Percentiles rank a stretch among this genome's conserved stretches.
These are phyloP conservation scores for Globisporangium ultimum DNA, from an alignment of 352 stramenopile genomes.

Conservation along the genomic window DNA sequence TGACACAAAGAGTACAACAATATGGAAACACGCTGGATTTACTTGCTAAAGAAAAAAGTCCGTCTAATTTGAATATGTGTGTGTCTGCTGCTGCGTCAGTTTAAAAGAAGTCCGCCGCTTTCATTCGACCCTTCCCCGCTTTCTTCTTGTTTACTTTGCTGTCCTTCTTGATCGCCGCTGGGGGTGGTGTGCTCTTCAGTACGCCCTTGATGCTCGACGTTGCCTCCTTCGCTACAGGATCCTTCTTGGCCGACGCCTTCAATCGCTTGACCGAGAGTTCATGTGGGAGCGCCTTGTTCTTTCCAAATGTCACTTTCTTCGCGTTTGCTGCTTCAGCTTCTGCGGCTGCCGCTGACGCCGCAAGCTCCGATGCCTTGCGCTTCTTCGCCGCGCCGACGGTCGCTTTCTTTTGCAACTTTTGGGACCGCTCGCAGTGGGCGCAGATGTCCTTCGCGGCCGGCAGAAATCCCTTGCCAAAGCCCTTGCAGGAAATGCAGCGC, in stretches of 20 bases:
- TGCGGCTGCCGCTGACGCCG: conserved; percentile 24
- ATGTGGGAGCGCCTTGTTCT: conserved; percentile 77
- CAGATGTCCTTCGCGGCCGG: conserved; percentile 59
- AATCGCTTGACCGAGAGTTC: conserved; percentile 82
- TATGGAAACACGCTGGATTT: conserved; percentile 1
- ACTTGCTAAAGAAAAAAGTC: conserved; percentile 7
- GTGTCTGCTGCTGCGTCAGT: not conserved
- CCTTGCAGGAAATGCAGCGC: conserved; percentile 59
- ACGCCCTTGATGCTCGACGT: conserved; percentile 65
- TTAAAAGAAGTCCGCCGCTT: conserved; percentile 74
- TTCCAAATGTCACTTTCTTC: conserved; percentile 87
- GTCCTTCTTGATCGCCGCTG: conserved; percentile 28
- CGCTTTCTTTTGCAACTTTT: conserved; percentile 63
- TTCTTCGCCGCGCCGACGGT: conserved; percentile 47
- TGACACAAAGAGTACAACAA: not conserved
- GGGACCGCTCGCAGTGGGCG: conserved; percentile 66
- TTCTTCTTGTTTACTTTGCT: conserved; percentile 35
- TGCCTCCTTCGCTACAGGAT: conserved; percentile 44
- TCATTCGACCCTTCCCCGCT: conserved; percentile 49
- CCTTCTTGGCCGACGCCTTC: conserved; percentile 70
- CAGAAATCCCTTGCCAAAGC: conserved; percentile 73
- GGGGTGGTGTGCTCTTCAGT: conserved; percentile 47
- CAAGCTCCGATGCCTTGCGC: conserved; percentile 47
- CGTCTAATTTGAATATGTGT: conserved; percentile 7
- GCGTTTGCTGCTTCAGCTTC: conserved; percentile 26